These are phyloP conservation scores for Fusarium sulawesiense DNA, from an alignment of 2,329 filamentous ascomycete genomes.

Conservation along the genomic window DNA sequence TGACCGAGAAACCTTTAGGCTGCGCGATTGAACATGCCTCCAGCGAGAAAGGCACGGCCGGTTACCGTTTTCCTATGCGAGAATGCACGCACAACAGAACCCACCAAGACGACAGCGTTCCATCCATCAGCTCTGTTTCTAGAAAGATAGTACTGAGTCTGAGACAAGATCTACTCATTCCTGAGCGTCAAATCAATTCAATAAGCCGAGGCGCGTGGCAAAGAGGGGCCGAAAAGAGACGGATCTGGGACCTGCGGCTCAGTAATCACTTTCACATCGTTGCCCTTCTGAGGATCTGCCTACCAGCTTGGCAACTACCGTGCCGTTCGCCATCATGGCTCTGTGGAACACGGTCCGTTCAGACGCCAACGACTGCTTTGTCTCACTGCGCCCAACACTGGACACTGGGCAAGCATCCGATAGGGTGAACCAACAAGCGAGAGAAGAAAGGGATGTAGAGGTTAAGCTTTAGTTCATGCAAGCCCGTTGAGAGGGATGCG, in stretches of 20 bases:
- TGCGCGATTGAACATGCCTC: not conserved
- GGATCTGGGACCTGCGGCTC: conserved; percentile 17
- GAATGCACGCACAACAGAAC: not conserved
- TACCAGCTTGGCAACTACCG: conserved; percentile 17
- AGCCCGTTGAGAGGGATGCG: conserved; percentile 1
- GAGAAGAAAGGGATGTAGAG: conserved; percentile 19
- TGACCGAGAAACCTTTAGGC: not conserved
- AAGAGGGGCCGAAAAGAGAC: conserved; percentile 27
- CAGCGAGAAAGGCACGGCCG: not conserved
- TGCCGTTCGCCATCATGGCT: conserved; percentile 2
- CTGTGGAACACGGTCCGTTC: conserved; percentile 7
- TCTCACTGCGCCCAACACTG: conserved; percentile 22
- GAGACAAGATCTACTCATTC: conserved; percentile 39
- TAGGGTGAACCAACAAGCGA: conserved; percentile 23
- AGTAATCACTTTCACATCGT: conserved; percentile 10
- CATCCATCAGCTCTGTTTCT: conserved; percentile 28
- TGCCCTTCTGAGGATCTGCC: conserved; percentile 2
- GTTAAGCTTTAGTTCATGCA: not conserved
- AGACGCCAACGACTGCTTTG: conserved; percentile 14
- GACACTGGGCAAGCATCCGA: conserved; percentile 25
- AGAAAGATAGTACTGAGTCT: conserved; percentile 25
- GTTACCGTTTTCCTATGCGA: not conserved
- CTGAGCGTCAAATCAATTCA: conserved; percentile 16
- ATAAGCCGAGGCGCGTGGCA: conserved; percentile 30
- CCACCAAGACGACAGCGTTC: conserved; percentile 24